Evolutionary conservation across 2,329 filamentous ascomycete species (phyloP), one percentile per base, ranked within the genome.

Genomic region (Lecanosticta acicola): DNA sequence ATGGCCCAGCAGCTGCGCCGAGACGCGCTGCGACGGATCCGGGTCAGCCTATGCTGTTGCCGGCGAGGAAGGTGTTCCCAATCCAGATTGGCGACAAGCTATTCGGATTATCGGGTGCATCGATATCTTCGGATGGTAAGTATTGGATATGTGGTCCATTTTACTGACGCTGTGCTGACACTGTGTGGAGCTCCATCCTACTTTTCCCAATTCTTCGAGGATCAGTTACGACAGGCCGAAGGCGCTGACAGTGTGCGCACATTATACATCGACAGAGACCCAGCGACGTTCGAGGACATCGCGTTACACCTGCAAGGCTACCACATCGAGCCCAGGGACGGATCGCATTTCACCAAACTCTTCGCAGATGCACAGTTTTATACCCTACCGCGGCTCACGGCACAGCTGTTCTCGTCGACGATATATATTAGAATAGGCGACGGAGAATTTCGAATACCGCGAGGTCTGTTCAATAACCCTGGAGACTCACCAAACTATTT

Each of bases 351-450:
- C 66, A 90, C 96, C 58, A 88, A 86, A 47, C 73, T 97, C 21
- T 96, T 94, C 67, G 88, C 90, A 16, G 91, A 97, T 67, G 88
- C 91, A 1, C 91, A 96, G 62, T 96, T 96, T 69, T 97, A 96
- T 68, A 88, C 80, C 61, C 85, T 97, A 42, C 91, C 91, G 19
- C 85, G 87, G 55, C 74, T 97, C 49, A 89, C 91, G 55, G 89
- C 88, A 20, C 90, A 94, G 67, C 81, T 97, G 17, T 94, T 91
- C 67, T 87, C 91, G 57, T 87, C 88, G 51, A 86, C 86, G 59
- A 94, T 96, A 62, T 94, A 90, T 72, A 89, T 95, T 59, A 84
- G 86, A 50, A 91, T 97, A 59, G 91, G 91, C 49, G 81, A 87
- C 56, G 80, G 79, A 47, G 82, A 93, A 59, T 97, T 97, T 68